These are phyloP conservation scores for Boletus pseudopeckii DNA, from an alignment of 768 basidiomycete genomes.

Conservation along the genomic window DNA sequence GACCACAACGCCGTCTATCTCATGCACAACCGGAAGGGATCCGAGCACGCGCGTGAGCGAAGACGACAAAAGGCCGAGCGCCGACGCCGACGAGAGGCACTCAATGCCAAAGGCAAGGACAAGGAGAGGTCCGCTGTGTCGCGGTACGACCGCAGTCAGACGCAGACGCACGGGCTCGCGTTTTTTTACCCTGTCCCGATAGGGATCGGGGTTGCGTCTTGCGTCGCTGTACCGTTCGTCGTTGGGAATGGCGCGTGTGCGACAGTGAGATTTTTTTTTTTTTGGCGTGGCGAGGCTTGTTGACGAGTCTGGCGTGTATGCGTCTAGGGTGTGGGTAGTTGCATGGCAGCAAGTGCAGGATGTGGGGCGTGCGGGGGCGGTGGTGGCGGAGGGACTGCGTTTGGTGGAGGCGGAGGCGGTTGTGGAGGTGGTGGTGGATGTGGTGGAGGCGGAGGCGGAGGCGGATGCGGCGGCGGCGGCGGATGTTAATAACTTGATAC, in stretches of 20 bases:
- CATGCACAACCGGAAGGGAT: slow-evolving; percentile 16
- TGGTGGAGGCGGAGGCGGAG: background rate
- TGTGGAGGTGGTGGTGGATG: slow-evolving; percentile 1
- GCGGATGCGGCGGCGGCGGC: background rate
- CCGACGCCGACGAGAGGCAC: slow-evolving; percentile 1
- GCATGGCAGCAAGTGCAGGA: background rate
- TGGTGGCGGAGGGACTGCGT: background rate
- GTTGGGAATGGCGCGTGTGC: background rate
- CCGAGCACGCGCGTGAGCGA: slow-evolving; percentile 6
- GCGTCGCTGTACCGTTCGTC: background rate
- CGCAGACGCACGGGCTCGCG: background rate
- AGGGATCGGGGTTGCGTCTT: background rate
- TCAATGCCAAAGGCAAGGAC: background rate
- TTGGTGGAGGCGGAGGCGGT: background rate
- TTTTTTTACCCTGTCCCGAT: slow-evolving; percentile 15
- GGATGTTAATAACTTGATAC: background rate
- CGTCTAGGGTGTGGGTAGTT: slow-evolving; percentile 3
- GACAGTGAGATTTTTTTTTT: slow-evolving; percentile 1
- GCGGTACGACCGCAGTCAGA: background rate
- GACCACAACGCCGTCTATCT: slow-evolving; percentile 49
- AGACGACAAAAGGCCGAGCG: slow-evolving; percentile 10
- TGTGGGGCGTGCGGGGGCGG: background rate
- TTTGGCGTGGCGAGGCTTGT: too few species aligned
- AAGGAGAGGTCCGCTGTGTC: background rate
- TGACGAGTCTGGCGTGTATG: background rate